phyloP scores from a whole-genome alignment of 345 rosid genomes.

The Syzygium oleosum region DNA sequence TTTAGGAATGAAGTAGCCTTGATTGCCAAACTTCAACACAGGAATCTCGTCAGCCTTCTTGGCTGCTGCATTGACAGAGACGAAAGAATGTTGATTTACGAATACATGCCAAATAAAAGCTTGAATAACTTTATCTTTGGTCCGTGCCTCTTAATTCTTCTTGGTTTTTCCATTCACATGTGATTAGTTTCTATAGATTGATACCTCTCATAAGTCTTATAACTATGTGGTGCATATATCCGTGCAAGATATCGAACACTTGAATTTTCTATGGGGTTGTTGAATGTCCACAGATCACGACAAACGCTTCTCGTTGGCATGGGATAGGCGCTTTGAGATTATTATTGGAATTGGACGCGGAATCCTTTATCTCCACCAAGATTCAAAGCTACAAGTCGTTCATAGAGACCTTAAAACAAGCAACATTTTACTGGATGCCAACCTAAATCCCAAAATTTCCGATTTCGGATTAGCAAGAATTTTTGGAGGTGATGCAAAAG shows the following conservation, averaged over 20 bases:
- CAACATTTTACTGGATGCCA: conserved; percentile 33
- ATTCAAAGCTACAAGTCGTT: conserved; percentile 36
- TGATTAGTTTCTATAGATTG: no score
- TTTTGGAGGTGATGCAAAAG: conserved; percentile 30
- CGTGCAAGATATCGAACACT: not conserved
- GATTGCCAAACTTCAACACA: conserved; percentile 37
- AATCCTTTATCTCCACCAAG: conserved; percentile 48
- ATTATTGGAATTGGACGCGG: conserved; percentile 40
- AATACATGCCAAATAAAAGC: conserved; percentile 27
- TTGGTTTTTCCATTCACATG: not conserved
- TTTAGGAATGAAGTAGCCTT: conserved; percentile 24
- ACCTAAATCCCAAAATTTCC: conserved; percentile 44
- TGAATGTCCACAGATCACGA: conserved; percentile 14
- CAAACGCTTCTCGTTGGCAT: conserved; percentile 13
- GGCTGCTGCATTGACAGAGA: conserved; percentile 23
- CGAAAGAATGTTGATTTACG: conserved; percentile 23
- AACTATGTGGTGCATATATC: not conserved
- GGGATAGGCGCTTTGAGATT: conserved; percentile 23
- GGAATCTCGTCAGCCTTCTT: conserved; percentile 27
- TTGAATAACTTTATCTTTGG: conserved; percentile 26
- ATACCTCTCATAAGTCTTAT: not conserved
- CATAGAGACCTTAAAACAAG: conserved; percentile 51
- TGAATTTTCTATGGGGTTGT: not conserved
- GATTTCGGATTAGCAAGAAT: conserved; percentile 53
- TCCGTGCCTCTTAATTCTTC: not conserved